Percentiles rank a stretch among this genome's conserved stretches.
These are phyloP conservation scores for Trichoderma sp. DNA, from an alignment of 2,329 filamentous ascomycete species.

Conservation along the genomic window DNA sequence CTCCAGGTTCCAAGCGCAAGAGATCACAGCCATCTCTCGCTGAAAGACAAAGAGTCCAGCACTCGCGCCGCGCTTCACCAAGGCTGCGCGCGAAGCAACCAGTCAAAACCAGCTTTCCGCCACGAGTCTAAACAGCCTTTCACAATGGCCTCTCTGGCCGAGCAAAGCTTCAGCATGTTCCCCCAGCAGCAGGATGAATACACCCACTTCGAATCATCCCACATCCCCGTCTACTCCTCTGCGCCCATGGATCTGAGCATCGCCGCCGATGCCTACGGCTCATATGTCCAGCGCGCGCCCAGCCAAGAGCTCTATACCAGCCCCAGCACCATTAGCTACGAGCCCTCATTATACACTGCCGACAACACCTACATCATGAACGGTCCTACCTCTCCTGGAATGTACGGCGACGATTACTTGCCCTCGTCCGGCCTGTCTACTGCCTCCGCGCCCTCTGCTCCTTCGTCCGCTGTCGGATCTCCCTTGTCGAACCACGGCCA, in stretches of 20 bases:
- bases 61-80: not conserved
- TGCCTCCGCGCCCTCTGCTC: conserved; percentile 59
- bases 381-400: conserved; percentile 46
- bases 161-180: conserved; percentile 31
- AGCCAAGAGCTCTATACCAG: conserved; percentile 31
- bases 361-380: conserved; percentile 47
- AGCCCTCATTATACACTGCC: conserved; percentile 46
- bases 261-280: conserved; percentile 45
- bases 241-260: conserved; percentile 48
- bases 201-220: conserved; percentile 46
- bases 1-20: not conserved
- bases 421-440: conserved; percentile 60
- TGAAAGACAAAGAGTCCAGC: not conserved
- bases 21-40: not conserved
- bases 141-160: conserved; percentile 32
- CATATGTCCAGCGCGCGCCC: conserved; percentile 36
- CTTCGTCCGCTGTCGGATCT: conserved; percentile 66
- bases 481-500: conserved; percentile 61
- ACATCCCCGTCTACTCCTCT: conserved; percentile 39
- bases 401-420: conserved; percentile 49
- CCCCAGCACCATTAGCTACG: conserved; percentile 40
- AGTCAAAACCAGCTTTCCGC: not conserved
- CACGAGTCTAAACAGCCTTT: not conserved
- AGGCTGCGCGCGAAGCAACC: conserved; percentile 9
- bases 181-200: conserved; percentile 37